Conservation (phyloP, 192 early-diverging fungal genomes). For the Gryganskiella cystojenkinii region DNA sequence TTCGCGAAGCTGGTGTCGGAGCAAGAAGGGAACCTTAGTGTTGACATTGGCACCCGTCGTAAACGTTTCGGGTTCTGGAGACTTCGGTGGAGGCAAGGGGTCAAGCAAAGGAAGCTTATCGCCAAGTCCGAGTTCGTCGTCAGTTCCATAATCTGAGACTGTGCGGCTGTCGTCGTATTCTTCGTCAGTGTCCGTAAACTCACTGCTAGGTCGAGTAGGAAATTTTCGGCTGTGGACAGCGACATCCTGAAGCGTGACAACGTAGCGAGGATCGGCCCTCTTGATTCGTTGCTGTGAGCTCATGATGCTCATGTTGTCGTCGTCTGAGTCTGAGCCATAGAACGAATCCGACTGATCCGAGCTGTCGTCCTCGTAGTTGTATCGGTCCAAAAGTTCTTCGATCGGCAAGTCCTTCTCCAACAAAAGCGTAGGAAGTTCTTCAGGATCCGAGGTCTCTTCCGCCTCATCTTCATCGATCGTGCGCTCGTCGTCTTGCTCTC, state of each 20-base stretch:
- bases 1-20: slow-evolving; percentile 79
- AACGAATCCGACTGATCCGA: slow-evolving; percentile 47
- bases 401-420: slow-evolving; percentile 54
- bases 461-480: slow-evolving; percentile 46
- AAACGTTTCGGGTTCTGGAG: slow-evolving; percentile 36
- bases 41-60: slow-evolving; percentile 55
- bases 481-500: slow-evolving; percentile 47
- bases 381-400: slow-evolving; percentile 54
- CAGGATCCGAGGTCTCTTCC: slow-evolving; percentile 13
- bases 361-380: slow-evolving; percentile 42
- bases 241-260: slow-evolving; percentile 46
- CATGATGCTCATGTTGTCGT: slow-evolving; percentile 38
- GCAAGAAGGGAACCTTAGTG: slow-evolving; percentile 67
- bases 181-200: slow-evolving; percentile 44
- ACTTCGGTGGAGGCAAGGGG: slow-evolving; percentile 12
- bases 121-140: slow-evolving; percentile 47
- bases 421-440: slow-evolving; percentile 23
- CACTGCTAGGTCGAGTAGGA: slow-evolving; percentile 42
- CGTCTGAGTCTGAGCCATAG: slow-evolving; percentile 44
- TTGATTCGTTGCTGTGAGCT: slow-evolving; percentile 29
- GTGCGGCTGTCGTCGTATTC: slow-evolving; percentile 45
- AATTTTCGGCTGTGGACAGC: slow-evolving; percentile 30
- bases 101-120: slow-evolving; percentile 39
- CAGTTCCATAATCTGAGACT: slow-evolving; percentile 48
- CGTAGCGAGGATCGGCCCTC: slow-evolving; percentile 36